Base-by-base conservation (phyloP, 2,329 filamentous ascomycete genomes). In the Aspergillus floridensis region DNA sequence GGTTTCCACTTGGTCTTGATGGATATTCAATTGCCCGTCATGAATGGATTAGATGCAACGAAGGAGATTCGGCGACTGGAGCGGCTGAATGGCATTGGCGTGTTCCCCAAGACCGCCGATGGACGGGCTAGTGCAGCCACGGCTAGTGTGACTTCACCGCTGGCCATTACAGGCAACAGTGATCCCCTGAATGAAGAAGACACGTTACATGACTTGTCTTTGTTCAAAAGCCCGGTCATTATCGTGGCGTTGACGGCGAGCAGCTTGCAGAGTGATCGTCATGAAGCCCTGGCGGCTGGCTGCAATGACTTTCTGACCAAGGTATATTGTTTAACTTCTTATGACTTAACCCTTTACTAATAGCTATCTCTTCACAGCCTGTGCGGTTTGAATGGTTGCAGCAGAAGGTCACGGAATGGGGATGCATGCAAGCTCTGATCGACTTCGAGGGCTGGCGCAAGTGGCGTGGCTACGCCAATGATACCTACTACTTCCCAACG, bases 231-330 rank as follows among this genome's bases (percentile, higher is more conserved):
- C 65, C 93, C 95, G 0, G 93, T 99, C 68, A 98, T 98, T 71
- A 98, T 99, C 68, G 95, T 99, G 21, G 95, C 95, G 3, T 82
- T 99, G 69, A 99, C 95, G 29, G 95, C 95, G 11, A 96, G 92
- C 68, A 96, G 91, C 62, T 79, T 99, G 71, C 93, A 98, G 77
- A 96, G 92, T 72, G 95, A 99, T 79, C 86, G 95, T 65, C 93
- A 97, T 72, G 93, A 97, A 75, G 95, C 95, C 3, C 80, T 98
- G 68, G 93, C 93, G 29, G 95, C 93, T 44, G 95, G 95, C 4
- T 98, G 95, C 75, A 99, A 99, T 74, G 95, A 99, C 77, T 99
- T 98, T 77, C 81, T 99, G 73, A 98, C 95, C 62, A 97, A 97
- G 88, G 92, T 95, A 81, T 66, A 83, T 68, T 54, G 5, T 5